Evolutionary conservation across 495 filamentous ascomycete genomes (phyloP).

Genomic region (Trichoderma virens): DNA sequence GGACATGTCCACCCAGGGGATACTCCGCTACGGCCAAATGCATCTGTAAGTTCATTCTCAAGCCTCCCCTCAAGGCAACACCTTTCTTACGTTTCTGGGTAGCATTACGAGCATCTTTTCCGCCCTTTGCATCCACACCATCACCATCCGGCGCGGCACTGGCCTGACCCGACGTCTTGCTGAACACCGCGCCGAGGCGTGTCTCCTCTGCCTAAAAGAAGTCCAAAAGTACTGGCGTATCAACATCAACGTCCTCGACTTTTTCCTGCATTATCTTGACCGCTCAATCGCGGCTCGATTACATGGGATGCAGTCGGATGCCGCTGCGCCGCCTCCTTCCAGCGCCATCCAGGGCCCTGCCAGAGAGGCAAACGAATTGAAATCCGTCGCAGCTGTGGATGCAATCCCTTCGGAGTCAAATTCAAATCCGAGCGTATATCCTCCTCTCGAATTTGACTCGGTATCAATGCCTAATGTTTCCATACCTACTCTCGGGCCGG

Average conservation of each 20-base stretch:
- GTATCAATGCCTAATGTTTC: neutral
- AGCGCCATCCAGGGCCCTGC: neutral
- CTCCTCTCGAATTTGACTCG: neutral
- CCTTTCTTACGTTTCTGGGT: neutral
- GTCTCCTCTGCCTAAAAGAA: conserved; percentile 38
- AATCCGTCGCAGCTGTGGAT: neutral
- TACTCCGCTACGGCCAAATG: conserved; percentile 37
- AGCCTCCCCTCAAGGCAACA: neutral
- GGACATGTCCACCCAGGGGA: conserved; percentile 39
- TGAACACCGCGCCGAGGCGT: conserved; percentile 40
- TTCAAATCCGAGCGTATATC: neutral
- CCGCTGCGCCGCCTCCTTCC: neutral
- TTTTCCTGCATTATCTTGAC: conserved; percentile 40
- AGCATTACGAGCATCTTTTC: conserved; percentile 43
- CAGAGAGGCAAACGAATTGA: neutral
- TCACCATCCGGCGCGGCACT: conserved; percentile 31
- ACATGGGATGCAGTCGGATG: conserved; percentile 12
- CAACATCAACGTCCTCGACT: conserved; percentile 39
- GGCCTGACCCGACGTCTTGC: conserved; percentile 35
- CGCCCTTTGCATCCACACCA: conserved; percentile 41
- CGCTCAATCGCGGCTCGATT: conserved; percentile 35
- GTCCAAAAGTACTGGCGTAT: conserved; percentile 42
- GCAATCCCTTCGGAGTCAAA: neutral
- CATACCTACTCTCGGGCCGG: neutral
- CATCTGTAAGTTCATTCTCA: conserved; percentile 28